These are phyloP conservation scores for Yamadazyma laniorum DNA, from an alignment of 805 yeast species.

Conservation along the genomic window DNA sequence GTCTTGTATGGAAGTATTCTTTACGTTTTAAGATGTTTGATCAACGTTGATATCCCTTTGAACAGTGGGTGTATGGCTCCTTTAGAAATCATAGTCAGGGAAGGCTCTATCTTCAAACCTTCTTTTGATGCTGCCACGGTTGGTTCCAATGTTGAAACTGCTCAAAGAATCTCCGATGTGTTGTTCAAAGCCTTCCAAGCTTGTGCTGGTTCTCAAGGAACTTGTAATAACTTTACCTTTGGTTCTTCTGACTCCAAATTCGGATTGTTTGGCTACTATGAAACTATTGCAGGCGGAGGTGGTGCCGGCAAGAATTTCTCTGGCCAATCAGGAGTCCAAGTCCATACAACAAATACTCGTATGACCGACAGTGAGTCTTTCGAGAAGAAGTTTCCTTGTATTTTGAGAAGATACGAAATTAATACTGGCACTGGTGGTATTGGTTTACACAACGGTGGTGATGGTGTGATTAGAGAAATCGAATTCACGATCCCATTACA, in stretches of 20 bases:
- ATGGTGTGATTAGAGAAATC: constrained; percentile 15
- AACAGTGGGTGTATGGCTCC: constrained; percentile 24
- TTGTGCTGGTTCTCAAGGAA: constrained; percentile 21
- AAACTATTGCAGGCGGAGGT: constrained; percentile 10
- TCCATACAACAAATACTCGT: constrained; percentile 37
- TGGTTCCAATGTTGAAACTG: constrained; percentile 37
- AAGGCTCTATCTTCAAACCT: constrained; percentile 20
- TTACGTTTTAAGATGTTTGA: constrained; percentile 21
- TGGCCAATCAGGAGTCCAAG: constrained; percentile 33
- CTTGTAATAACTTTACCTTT: constrained; percentile 7
- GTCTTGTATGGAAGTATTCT: constrained; percentile 21
- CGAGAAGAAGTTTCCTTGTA: constrained; percentile 13
- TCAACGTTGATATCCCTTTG: constrained; percentile 20
- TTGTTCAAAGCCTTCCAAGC: constrained; percentile 21
- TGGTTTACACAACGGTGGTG: constrained; percentile 13
- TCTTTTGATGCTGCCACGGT: constrained; percentile 19
- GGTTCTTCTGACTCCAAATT: constrained; percentile 8
- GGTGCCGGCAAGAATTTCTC: constrained; percentile 7
- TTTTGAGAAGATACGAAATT: constrained; percentile 8
- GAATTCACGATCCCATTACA: constrained; percentile 11
- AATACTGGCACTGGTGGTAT: constrained; percentile 12
- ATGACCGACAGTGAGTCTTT: constrained; percentile 15
- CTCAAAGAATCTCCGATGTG: constrained; percentile 21
- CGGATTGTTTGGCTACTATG: constrained; percentile 21
- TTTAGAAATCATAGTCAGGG: constrained; percentile 16